Evolutionary conservation across 2,329 filamentous ascomycete species (phyloP).

Genomic region (Venturia effusa): DNA sequence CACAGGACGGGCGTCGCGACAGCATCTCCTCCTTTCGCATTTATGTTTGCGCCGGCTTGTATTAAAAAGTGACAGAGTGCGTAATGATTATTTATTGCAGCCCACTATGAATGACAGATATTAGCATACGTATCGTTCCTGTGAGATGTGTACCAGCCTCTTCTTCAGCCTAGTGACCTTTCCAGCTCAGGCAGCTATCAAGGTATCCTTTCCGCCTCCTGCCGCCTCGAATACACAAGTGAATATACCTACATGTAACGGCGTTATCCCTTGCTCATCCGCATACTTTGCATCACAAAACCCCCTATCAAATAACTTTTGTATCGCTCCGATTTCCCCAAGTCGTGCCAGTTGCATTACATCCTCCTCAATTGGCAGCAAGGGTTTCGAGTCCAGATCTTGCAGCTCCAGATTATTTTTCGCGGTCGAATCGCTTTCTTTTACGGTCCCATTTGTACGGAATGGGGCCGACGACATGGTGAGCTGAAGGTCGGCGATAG

Average conservation of each 20-base stretch:
- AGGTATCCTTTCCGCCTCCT: background rate
- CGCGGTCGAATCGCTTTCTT: background rate
- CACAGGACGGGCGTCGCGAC: constrained; percentile 90
- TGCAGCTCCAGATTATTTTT: constrained; percentile 25
- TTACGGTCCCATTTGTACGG: background rate
- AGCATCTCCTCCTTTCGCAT: constrained; percentile 90
- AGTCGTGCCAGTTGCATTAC: constrained; percentile 91
- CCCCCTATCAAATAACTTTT: constrained; percentile 76
- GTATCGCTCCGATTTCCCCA: constrained; percentile 76
- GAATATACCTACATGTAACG: constrained; percentile 59
- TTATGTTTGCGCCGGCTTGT: constrained; percentile 76
- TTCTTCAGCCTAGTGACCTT: background rate
- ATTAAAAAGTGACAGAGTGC: constrained; percentile 94
- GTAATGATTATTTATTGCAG: constrained; percentile 97
- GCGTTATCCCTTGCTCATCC: constrained; percentile 90
- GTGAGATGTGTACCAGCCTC: background rate
- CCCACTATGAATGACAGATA: constrained; percentile 56
- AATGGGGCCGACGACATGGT: background rate
- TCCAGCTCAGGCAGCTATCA: background rate
- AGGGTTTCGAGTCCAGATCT: constrained; percentile 23
- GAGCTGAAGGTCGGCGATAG: background rate
- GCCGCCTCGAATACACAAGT: background rate
- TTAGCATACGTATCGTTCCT: constrained; percentile 6
- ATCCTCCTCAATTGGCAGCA: constrained; percentile 55
- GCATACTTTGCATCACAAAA: constrained; percentile 72